Conservation (phyloP, 352 stramenopile species). For the Globisporangium lucens region DNA sequence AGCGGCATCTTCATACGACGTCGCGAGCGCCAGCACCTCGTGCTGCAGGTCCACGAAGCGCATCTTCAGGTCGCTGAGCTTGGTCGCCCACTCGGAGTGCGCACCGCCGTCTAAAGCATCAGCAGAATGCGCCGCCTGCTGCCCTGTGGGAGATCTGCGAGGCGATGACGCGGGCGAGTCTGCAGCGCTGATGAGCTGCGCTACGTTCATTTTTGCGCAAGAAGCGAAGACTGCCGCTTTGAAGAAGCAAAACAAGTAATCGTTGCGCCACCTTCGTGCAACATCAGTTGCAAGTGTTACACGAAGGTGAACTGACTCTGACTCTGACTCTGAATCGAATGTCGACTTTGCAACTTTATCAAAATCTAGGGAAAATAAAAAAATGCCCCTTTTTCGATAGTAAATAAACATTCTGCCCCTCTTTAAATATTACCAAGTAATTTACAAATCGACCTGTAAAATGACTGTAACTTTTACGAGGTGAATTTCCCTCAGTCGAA, state of each 20-base stretch:
- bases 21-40: slow-evolving; percentile 31
- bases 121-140: background rate
- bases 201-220: slow-evolving; percentile 10
- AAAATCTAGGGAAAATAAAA: no score
- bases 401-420: no score
- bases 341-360: no score
- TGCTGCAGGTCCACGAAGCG: slow-evolving; percentile 33
- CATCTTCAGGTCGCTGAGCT: slow-evolving; percentile 24
- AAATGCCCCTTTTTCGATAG: no score
- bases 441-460: no score
- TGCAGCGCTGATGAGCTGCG: slow-evolving; percentile 14
- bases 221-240: background rate
- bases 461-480: no score
- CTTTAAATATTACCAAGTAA: no score
- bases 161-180: slow-evolving; percentile 5
- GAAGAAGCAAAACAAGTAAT: background rate
- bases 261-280: background rate
- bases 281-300: background rate
- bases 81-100: background rate
- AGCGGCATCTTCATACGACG: slow-evolving; percentile 29
- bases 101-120: background rate
- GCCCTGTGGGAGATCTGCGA: background rate
- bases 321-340: background rate
- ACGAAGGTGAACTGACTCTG: background rate
- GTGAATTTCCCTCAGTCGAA: no score